These are phyloP conservation scores for Beauveria bassiana DNA, from an alignment of 2,329 filamentous ascomycete species.

Conservation along the genomic window DNA sequence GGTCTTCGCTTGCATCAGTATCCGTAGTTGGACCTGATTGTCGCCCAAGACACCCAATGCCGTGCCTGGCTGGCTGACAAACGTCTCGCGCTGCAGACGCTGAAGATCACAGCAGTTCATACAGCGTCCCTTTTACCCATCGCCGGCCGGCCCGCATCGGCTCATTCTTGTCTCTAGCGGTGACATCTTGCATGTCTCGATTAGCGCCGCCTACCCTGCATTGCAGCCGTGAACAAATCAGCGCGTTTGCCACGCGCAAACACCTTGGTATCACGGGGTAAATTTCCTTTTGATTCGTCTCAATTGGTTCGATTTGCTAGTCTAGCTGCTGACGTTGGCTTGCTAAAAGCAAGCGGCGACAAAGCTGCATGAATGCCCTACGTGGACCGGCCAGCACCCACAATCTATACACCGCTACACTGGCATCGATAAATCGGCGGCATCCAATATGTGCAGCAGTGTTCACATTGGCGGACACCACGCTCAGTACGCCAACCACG, in stretches of 20 bases:
- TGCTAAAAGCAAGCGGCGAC: background rate
- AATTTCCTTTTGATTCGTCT: background rate
- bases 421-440: background rate
- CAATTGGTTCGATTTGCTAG: background rate
- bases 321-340: too few relatives aligned
- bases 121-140: background rate
- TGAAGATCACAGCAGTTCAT: background rate
- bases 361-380: background rate
- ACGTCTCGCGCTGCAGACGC: background rate
- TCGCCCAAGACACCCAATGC: too few relatives aligned
- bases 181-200: background rate
- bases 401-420: background rate
- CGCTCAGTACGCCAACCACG: constrained; percentile 1
- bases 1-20: too few relatives aligned
- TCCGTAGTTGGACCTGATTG: too few relatives aligned
- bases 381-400: background rate
- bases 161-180: background rate
- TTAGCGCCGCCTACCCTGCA: background rate
- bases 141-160: background rate
- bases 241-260: background rate
- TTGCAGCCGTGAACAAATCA: background rate
- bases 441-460: too few relatives aligned
- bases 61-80: background rate
- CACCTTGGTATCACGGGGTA: background rate
- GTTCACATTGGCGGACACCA: constrained; percentile 3